Base-by-base conservation (phyloP, 169 alveolate genomes). In the Cryptosporidium meleagridis region DNA sequence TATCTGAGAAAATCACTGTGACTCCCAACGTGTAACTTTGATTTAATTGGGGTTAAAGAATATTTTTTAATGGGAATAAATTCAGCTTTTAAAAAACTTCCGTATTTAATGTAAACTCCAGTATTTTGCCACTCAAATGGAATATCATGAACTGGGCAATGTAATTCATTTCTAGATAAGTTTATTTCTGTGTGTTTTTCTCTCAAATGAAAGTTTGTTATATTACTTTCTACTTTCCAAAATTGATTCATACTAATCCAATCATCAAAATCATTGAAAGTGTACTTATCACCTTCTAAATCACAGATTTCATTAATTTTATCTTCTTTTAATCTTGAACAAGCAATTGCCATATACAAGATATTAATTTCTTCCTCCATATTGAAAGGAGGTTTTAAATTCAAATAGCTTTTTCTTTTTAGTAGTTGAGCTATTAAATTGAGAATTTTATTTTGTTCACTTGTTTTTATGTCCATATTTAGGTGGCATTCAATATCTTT, bases 61-160 rank as follows among this genome's bases (percentile, higher is more conserved):
- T 21, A 39, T 8, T 61, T 23, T 3, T 31, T 41, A 0, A 18
- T 18, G 5, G 31, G 18, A 62, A 48, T 21, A 48, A 80, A 62
- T 29, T 37, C 35, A 48, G 65, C 41, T 65, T 41, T 53, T 26
- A 80, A 10, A 7, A 5, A 8, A 2, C 48, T 48, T 8, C 41
- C 62, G 35, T 59, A 9, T 21, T n/a, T 80, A 37, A 62, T 41
- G 62, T 80, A 59, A 65, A 80, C 41, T 21, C 89, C 89, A 12
- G 68, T 37, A 44, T 59, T 80, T 48, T 80, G 89, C 89, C 89
- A 80, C 26, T 45, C 89, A 80, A 39, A 41, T 9, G 61, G 53
- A 41, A 61, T 62, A 21, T 62, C 31, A 62, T 44, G 44, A 5
- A 65, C 45, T 26, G 75, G 68, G 62, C 89, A 80, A 39, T 4